Conservation (phyloP, 352 stramenopile genomes). For the Aphanomyces invadans region DNA sequence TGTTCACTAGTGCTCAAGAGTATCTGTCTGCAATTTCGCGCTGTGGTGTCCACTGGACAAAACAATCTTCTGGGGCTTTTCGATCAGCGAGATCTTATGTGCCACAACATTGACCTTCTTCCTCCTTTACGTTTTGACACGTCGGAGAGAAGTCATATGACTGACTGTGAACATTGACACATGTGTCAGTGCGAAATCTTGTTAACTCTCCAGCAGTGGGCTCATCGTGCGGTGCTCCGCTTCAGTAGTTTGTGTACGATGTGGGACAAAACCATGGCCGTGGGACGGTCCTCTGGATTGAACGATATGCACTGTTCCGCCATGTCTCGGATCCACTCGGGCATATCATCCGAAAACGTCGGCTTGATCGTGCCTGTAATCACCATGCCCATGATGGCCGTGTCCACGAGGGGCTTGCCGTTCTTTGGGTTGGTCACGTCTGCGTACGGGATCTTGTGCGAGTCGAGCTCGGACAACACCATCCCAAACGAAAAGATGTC, state of each 20-base stretch:
- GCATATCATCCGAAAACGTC: conserved; percentile 13
- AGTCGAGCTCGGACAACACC: conserved; percentile 18
- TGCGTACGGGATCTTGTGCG: conserved; percentile 24
- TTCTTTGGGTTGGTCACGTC: conserved; percentile 21
- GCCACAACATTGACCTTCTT: too few species aligned
- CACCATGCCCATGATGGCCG: conserved; percentile 25
- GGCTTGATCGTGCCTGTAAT: conserved; percentile 22
- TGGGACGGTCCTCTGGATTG: conserved; percentile 15
- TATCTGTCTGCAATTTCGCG: too few species aligned
- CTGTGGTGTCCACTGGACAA: too few species aligned
- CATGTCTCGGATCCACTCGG: conserved; percentile 12
- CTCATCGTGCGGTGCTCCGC: too few species aligned
- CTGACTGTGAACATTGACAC: too few species aligned
- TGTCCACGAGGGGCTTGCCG: conserved; percentile 21
- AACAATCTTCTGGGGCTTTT: too few species aligned
- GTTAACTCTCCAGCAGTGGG: too few species aligned
- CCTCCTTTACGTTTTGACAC: too few species aligned
- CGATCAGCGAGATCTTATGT: too few species aligned
- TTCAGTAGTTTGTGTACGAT: conserved; percentile 13
- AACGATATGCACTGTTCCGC: conserved; percentile 16
- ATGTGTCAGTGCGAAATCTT: too few species aligned
- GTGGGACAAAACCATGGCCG: not conserved
- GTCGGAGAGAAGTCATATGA: too few species aligned
- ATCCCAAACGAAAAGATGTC: conserved; percentile 24
- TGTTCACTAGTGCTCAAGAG: too few species aligned